A percentile compares a stretch with the other conserved stretches of the same genome.
Evolutionary conservation across 2,329 filamentous ascomycete species (phyloP).

Genomic region (Cladorrhinum sp.): DNA sequence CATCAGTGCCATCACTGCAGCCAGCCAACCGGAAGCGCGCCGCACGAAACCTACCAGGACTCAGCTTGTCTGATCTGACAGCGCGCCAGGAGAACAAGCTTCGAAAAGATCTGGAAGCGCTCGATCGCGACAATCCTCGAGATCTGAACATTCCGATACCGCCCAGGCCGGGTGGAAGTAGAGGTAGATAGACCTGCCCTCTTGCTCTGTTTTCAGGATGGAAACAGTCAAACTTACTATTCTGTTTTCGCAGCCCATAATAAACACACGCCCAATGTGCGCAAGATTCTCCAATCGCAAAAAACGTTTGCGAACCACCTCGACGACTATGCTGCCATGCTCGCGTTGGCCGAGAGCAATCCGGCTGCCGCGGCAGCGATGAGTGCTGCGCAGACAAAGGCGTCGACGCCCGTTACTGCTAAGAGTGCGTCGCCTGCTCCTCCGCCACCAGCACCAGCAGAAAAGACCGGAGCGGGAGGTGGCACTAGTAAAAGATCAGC

Average conservation of each 20-base stretch:
- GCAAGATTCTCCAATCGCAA: constrained; percentile 74
- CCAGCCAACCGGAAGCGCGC: constrained; percentile 68
- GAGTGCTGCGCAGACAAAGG: constrained; percentile 25
- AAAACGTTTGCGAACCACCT: constrained; percentile 83
- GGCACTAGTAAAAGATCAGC: constrained; percentile 23
- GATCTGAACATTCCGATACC: constrained; percentile 71
- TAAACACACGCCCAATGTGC: constrained; percentile 67
- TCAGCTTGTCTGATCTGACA: constrained; percentile 62
- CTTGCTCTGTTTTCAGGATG: not conserved
- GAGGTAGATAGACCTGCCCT: constrained; percentile 32
- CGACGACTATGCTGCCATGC: constrained; percentile 71
- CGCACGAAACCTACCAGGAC: constrained; percentile 53
- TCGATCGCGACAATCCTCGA: constrained; percentile 75
- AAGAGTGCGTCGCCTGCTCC: constrained; percentile 26
- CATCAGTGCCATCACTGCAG: constrained; percentile 51
- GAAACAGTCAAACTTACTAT: not conserved
- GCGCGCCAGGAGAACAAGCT: constrained; percentile 82
- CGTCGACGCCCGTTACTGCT: constrained; percentile 20
- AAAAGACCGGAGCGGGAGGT: not conserved
- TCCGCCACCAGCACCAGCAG: constrained; percentile 4
- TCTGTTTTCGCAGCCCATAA: constrained; percentile 36
- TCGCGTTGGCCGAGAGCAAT: constrained; percentile 42
- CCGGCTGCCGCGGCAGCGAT: constrained; percentile 32
- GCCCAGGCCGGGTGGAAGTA: constrained; percentile 47
- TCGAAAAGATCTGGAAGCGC: constrained; percentile 73